Percentiles rank a stretch among this genome's conserved stretches.
These are phyloP conservation scores for Erysimum cheiri DNA, from an alignment of 441 rosid genomes.

Conservation along the genomic window DNA sequence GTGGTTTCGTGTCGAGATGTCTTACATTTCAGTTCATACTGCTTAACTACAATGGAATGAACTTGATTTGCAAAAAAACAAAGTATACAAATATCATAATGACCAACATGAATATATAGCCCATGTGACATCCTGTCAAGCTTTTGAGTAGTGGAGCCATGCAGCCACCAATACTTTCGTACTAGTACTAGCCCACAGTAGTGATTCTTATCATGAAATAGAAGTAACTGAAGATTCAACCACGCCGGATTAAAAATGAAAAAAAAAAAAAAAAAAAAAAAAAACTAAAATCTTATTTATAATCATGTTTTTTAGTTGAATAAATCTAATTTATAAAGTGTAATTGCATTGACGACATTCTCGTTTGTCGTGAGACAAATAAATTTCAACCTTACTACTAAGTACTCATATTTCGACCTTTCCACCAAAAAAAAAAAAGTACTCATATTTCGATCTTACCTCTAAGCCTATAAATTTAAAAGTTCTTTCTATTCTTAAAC, in stretches of 20 bases:
- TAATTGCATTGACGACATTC: background rate
- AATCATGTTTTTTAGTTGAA: background rate
- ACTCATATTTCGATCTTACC: background rate
- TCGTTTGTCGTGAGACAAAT: background rate
- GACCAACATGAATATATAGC: slow-evolving; percentile 1
- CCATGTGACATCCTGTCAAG: background rate
- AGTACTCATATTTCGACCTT: too few relatives aligned
- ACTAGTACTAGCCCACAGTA: background rate
- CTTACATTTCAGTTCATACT: slow-evolving; percentile 28
- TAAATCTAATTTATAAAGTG: background rate
- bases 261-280: background rate
- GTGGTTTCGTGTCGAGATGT: slow-evolving; percentile 29
- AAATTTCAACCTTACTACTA: too few relatives aligned
- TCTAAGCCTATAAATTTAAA: background rate
- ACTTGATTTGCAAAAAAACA: background rate
- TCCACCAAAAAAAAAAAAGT: too few relatives aligned
- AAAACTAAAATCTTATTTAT: background rate
- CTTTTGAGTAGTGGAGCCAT: background rate
- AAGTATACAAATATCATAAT: too few relatives aligned
- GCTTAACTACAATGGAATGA: background rate
- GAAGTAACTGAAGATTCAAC: background rate
- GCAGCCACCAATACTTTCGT: background rate
- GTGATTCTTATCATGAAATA: background rate
- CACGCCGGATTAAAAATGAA: background rate
- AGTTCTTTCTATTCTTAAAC: background rate